phyloP scores from a whole-genome alignment of 2,329 filamentous ascomycete genomes.

The Cercospora zeae-maydis region DNA sequence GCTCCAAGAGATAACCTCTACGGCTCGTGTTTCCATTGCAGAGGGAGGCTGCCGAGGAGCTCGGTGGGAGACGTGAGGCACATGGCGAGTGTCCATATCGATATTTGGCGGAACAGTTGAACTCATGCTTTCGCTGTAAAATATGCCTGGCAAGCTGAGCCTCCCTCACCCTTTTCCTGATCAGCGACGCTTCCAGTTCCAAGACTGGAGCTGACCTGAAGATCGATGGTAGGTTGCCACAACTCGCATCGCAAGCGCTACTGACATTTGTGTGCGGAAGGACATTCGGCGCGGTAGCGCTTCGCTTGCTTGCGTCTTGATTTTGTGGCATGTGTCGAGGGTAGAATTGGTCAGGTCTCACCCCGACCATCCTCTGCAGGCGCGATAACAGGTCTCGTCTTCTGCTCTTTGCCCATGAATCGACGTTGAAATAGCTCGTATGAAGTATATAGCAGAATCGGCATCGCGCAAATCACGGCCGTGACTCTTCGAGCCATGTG shows the following conservation, averaged over 20 bases:
- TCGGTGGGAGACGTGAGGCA: slow-evolving; percentile 42
- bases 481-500: slow-evolving; percentile 24
- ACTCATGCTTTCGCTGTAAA: slow-evolving; percentile 37
- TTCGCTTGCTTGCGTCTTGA: not conserved
- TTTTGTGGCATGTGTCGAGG: not conserved
- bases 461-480: slow-evolving; percentile 28
- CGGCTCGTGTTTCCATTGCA: slow-evolving; percentile 56
- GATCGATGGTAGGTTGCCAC: slow-evolving; percentile 46
- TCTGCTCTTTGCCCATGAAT: slow-evolving; percentile 32
- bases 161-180: slow-evolving; percentile 38
- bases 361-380: not conserved
- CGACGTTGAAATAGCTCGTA: slow-evolving; percentile 31
- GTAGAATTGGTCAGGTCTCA: slow-evolving; percentile 2
- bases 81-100: not conserved
- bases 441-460: slow-evolving; percentile 29
- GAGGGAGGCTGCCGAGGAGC: slow-evolving; percentile 58
- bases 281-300: not conserved
- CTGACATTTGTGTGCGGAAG: not conserved
- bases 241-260: not conserved
- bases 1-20: not conserved
- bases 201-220: slow-evolving; percentile 55
- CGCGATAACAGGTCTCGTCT: slow-evolving; percentile 13
- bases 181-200: slow-evolving; percentile 48
- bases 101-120: not conserved
- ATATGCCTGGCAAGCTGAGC: slow-evolving; percentile 64